Percentiles rank a stretch among this genome's conserved stretches.
Evolutionary conservation across 2,329 filamentous ascomycete species (phyloP).

Genomic region (Akanthomyces lecanii): DNA sequence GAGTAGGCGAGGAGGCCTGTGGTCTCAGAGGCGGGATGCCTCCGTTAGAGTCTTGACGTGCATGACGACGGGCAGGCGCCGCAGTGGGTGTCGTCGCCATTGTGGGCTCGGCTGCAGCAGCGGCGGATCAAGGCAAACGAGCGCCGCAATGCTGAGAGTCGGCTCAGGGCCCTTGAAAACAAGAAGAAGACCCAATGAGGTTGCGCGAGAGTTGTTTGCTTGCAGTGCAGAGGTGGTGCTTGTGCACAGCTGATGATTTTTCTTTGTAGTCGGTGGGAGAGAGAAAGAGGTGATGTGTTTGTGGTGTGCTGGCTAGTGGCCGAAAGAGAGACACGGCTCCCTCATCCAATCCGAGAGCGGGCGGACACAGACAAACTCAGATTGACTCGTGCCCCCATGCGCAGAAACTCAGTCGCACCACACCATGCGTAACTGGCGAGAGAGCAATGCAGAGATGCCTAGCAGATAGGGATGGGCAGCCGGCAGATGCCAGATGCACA

Average conservation of each 20-base stretch:
- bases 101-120: not conserved
- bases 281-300: not conserved
- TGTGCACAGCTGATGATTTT: not conserved
- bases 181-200: not conserved
- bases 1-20: slow-evolving; percentile 70
- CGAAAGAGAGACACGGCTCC: slow-evolving; percentile 2
- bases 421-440: slow-evolving; percentile 5
- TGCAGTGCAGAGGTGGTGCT: not conserved
- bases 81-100: slow-evolving; percentile 18
- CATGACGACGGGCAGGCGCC: slow-evolving; percentile 25
- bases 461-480: not conserved
- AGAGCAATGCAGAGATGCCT: not conserved
- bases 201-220: not conserved
- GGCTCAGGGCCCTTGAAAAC: not conserved
- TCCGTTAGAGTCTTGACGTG: slow-evolving; percentile 27
- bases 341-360: not conserved
- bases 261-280: not conserved
- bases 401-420: slow-evolving; percentile 8
- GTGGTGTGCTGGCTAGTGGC: not conserved
- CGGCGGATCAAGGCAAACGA: not conserved
- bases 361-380: slow-evolving; percentile 6
- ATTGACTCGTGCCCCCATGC: slow-evolving; percentile 15
- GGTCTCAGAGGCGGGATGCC: slow-evolving; percentile 37
- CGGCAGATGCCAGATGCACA: not conserved
- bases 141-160: not conserved